phyloP scores from a whole-genome alignment of 768 basidiomycete genomes.

The Dendrothele bispora region DNA sequence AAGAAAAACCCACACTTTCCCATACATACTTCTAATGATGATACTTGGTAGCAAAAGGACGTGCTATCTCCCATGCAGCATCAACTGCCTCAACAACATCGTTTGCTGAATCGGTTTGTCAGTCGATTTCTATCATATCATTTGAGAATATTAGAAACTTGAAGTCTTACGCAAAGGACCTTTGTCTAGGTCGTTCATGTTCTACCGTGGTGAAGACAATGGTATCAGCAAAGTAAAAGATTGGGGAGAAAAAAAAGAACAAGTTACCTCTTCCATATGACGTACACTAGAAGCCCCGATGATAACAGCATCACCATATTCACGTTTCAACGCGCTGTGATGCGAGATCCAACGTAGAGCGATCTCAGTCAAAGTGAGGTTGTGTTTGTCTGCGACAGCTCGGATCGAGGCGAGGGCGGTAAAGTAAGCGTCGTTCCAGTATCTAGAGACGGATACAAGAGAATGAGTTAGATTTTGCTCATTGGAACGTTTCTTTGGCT shows the following conservation, averaged over 20 bases:
- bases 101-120: not conserved
- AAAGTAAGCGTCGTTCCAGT: constrained; percentile 58
- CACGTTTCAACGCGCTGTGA: constrained; percentile 49
- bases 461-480: no score
- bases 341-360: constrained; percentile 65
- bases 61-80: not conserved
- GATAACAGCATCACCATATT: constrained; percentile 50
- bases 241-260: constrained; percentile 15
- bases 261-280: constrained; percentile 3
- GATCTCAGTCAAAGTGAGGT: constrained; percentile 50
- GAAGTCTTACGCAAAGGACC: constrained; percentile 6
- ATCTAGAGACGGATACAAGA: constrained; percentile 38
- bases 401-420: constrained; percentile 45
- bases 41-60: not conserved
- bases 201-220: not conserved
- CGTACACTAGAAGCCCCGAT: constrained; percentile 60
- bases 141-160: no score
- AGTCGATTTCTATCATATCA: not conserved
- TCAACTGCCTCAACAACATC: constrained; percentile 1
- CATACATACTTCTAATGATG: not conserved
- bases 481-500: no score
- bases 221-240: not conserved
- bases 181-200: constrained; percentile 5
- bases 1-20: no score
- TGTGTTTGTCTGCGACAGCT: constrained; percentile 43